Percentiles rank a stretch among this genome's conserved stretches.
Evolutionary conservation across 345 rosid species (phyloP).

Genomic region (Xanthoceras sorbifolium): DNA sequence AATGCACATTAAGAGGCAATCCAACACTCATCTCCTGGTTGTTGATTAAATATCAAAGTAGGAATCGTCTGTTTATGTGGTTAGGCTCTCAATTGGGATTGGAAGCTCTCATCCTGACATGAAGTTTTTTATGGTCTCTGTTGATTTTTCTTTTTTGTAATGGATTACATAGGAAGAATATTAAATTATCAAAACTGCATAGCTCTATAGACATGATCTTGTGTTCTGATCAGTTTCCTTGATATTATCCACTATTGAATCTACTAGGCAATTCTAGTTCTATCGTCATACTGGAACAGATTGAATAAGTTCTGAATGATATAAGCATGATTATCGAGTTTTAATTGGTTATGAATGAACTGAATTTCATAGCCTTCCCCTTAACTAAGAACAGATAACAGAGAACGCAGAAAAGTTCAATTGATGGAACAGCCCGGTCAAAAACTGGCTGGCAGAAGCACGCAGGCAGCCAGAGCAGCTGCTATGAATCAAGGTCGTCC

Average conservation of each 20-base stretch:
- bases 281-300: not conserved
- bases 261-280: not conserved
- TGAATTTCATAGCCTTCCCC: slow-evolving; percentile 39
- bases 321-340: not conserved
- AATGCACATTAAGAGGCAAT: not conserved
- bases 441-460: slow-evolving; percentile 66
- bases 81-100: not conserved
- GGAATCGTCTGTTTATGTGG: not conserved
- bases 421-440: slow-evolving; percentile 98
- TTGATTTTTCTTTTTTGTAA: too few relatives aligned
- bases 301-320: not conserved
- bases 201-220: not conserved
- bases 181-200: not conserved
- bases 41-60: not conserved
- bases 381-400: slow-evolving; percentile 74
- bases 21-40: too few relatives aligned
- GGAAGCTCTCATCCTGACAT: not conserved
- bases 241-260: not conserved
- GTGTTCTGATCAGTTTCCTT: not conserved
- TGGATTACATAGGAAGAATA: not conserved
- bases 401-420: slow-evolving; percentile 92
- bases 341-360: not conserved
- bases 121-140: not conserved
- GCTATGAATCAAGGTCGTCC: slow-evolving; percentile 76
- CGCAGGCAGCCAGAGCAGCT: slow-evolving; percentile 59